Base-by-base conservation (phyloP, 306 rosid species). In the Quercus gilva region DNA sequence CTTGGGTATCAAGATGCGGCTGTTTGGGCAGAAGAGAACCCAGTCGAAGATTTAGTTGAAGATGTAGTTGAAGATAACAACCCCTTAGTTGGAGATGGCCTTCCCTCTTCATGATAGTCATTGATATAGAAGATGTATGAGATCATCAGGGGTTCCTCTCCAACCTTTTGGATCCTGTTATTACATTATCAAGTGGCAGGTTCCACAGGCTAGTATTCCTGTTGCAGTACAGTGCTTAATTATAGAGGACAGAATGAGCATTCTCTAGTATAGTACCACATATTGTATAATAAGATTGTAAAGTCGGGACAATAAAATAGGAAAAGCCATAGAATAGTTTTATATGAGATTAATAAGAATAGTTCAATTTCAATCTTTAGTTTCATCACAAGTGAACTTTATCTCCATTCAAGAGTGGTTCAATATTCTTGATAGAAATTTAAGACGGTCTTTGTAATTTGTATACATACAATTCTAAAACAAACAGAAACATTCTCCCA, bases 1-100 rank as follows among this genome's bases (percentile, higher is more conserved):
- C 80, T 92, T 71, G 99, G 99, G 56, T 91, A 90, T 84, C 76
- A 85, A 64, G 99, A 95, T 79, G 99, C 97, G 33, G 91, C 89
- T 70, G 94, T 85, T 26, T 95, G 99, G 99, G 95, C 92, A 31
- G 76, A 41, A 82, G 92, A 91, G 69, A 91, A 95, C 80, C 97
- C 99, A 3, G 88, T 88, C 15, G 93, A 78, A 71, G 58, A 81
- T 71, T 28, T 89, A 70, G 92, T 92, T 61, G 83, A 86, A 84
- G 58, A 81, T 68, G 29, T 89, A 70, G 92, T 92, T 61, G 83
- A 86, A 84, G 95, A 92, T 56, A 85, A 81, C 55, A 23, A 74
- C 52, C 37, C 87, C 67, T 69, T 77, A 31, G 28, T 82, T 58
- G 87, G 70, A 61, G 85, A 71, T 69, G 78, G 80, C 80, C 29